Base-by-base conservation (phyloP, 345 rosid species). In the Carallia brachiata region DNA sequence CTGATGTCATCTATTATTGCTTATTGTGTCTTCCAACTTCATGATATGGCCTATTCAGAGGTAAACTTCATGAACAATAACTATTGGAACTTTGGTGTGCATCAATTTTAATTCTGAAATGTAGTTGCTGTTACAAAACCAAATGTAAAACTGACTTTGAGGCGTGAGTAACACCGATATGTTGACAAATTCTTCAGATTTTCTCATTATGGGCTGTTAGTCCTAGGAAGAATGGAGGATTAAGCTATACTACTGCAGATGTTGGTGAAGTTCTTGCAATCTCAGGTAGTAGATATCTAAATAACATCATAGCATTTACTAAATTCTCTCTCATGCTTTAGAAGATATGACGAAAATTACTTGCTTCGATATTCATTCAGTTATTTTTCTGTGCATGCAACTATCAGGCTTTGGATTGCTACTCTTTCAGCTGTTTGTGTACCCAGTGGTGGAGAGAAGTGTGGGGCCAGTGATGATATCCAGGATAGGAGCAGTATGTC, bases 151-250 rank as follows among this genome's bases (percentile, higher is more conserved):
- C 50, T 10, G 50, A 10, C 50, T 12, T 44, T 44, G 16, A 44
- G 16, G 50, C 1, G 5, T 44, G 50, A 13, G 12, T 44, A 44
- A 44, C 4, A 12, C 50, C 5, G 5, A 10, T 28, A 12, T n/a
- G 13, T 8, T 32, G 18, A 19, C 44, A 52, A 1, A 17, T 36
- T 60, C 54, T 63, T 50, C 78, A 85, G 89, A 81, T 85, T 44
- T 85, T 85, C 66, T 85, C 86, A 40, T 63, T 85, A 36, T 85
- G 89, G 89, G 83, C 89, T 47, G 77, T 83, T 63, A 85, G 86
- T 71, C 84, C 89, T 17, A 66, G 77, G 36, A 78, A 70, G 74
- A 70, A 68, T 61, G 85, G 86, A 0, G 89, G 89, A 54, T 64
- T 85, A 66, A 79, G 79, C 71, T 83, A 75, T 65, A 66, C 82